Percentiles rank a stretch among this genome's conserved stretches.
These are phyloP conservation scores for Lepidopterella palustris DNA, from an alignment of 495 filamentous ascomycete genomes.

Conservation along the genomic window DNA sequence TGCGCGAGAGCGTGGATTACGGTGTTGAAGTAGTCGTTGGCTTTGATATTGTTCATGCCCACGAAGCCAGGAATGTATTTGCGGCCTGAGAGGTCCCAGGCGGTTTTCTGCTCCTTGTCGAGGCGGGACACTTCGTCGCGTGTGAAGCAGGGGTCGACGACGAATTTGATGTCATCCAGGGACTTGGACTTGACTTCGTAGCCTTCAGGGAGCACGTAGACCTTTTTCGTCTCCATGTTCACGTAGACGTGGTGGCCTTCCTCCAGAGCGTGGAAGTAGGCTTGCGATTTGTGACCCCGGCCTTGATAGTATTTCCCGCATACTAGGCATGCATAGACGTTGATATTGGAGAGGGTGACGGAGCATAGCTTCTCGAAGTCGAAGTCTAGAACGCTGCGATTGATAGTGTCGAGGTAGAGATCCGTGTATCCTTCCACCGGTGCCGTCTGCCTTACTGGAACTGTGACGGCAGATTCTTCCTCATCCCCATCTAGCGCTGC, in stretches of 20 bases:
- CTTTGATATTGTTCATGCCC: conserved; percentile 99
- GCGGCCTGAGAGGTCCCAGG: conserved; percentile 72
- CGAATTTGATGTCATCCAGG: conserved; percentile 97
- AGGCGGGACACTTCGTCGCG: conserved; percentile 71
- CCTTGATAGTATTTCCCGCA: conserved; percentile 98
- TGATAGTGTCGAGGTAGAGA: conserved; percentile 95
- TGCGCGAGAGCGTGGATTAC: conserved; percentile 91
- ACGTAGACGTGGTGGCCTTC: conserved; percentile 94
- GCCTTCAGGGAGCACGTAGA: conserved; percentile 93
- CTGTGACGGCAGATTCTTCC: conserved; percentile 39
- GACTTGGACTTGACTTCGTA: conserved; percentile 96
- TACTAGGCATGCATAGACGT: conserved; percentile 95
- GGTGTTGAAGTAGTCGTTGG: conserved; percentile 97
- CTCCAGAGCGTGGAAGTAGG: conserved; percentile 96
- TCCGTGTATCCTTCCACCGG: conserved; percentile 88
- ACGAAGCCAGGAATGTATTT: conserved; percentile 89
- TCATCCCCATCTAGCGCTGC: conserved; percentile 39
- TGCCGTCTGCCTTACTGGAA: conserved; percentile 53
- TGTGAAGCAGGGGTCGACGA: conserved; percentile 83
- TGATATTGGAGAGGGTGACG: conserved; percentile 90
- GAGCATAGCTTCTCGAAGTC: conserved; percentile 99
- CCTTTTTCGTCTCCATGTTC: conserved; percentile 91
- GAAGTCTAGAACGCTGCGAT: conserved; percentile 80
- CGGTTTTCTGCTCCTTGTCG: conserved; percentile 67
- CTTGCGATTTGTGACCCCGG: conserved; percentile 85